Evolutionary conservation across 805 yeast genomes (phyloP), one percentile per base, ranked within the genome.

Genomic region (Yamadazyma nakazawae): DNA sequence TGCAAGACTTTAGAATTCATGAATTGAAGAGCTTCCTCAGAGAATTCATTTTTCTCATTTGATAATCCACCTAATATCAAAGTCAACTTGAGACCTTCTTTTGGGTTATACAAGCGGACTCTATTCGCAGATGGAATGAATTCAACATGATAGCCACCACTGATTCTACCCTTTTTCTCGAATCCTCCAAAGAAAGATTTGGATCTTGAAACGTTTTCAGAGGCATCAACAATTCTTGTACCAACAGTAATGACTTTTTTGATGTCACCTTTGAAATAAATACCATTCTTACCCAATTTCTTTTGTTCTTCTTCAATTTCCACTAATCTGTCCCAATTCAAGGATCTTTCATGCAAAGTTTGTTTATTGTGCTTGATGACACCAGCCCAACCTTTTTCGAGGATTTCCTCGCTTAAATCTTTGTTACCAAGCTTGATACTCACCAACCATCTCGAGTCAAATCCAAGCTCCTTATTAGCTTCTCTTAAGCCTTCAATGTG

Each of bases 341-440:
- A 75, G 2, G 94, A 81, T 54, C 88, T 75, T 57, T 82, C 88
- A 34, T 75, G 74, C 11, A 75, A 67, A 39, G 84, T 86, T 48
- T 84, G 88, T 64, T 83, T 83, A 60, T 84, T 81, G 66, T 87
- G 95, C 60, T 80, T 81, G 48, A 86, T 75, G 19, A 88, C 96
- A n/a, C 84, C 68, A 13, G 91, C 95, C 63, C 70, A 80, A 7
- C 96, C 96, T 48, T 68, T 73, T 25, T 73, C 63, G 16, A 88
- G 85, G 43, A 88, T 61, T 28, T 69, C 55, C 54, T 81, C 79
- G 7, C 88, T 79, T 34, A 88, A 69, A 58, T 87, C 87, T 37
- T 67, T 66, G 32, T 79, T 80, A 43, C 78, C 81, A 32, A 77
- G 57, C 32, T 72, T 68, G 46, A 87, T 60, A 31, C 84, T 76